phyloP scores from a whole-genome alignment of 2,329 filamentous ascomycete species.

The Hypoxylon sp. region DNA sequence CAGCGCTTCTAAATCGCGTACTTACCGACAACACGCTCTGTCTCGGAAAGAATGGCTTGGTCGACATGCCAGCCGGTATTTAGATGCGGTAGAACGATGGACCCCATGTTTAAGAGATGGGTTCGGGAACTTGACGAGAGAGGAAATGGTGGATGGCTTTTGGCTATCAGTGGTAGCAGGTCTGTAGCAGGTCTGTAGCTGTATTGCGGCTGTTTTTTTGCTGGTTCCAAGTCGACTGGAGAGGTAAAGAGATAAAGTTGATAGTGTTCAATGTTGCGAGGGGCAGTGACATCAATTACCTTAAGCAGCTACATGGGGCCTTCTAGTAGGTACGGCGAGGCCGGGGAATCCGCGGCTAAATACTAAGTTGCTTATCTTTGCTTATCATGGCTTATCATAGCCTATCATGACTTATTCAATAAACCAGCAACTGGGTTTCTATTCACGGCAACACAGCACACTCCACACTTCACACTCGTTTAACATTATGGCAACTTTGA shows the following conservation, averaged over 20 bases:
- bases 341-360: slow-evolving; percentile 1
- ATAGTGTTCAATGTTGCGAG: background rate
- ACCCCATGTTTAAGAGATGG: slow-evolving; percentile 69
- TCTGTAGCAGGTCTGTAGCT: background rate
- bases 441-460: too few relatives aligned
- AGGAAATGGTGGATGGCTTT: background rate
- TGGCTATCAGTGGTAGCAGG: background rate
- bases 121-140: too few relatives aligned
- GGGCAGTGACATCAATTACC: slow-evolving; percentile 18
- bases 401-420: background rate
- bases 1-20: slow-evolving; percentile 1
- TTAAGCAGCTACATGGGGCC: background rate
- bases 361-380: background rate
- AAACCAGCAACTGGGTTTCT: background rate
- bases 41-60: slow-evolving; percentile 90
- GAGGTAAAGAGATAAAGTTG: background rate
- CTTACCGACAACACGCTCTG: slow-evolving; percentile 83
- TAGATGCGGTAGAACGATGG: slow-evolving; percentile 92
- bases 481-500: background rate
- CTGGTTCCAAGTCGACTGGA: background rate
- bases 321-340: slow-evolving; percentile 4
- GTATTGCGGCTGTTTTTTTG: background rate
- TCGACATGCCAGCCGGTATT: slow-evolving; percentile 97
- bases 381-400: background rate
- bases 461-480: background rate